These are phyloP conservation scores for Backusella psychrophila DNA, from an alignment of 192 early-diverging fungal genomes.

Conservation along the genomic window DNA sequence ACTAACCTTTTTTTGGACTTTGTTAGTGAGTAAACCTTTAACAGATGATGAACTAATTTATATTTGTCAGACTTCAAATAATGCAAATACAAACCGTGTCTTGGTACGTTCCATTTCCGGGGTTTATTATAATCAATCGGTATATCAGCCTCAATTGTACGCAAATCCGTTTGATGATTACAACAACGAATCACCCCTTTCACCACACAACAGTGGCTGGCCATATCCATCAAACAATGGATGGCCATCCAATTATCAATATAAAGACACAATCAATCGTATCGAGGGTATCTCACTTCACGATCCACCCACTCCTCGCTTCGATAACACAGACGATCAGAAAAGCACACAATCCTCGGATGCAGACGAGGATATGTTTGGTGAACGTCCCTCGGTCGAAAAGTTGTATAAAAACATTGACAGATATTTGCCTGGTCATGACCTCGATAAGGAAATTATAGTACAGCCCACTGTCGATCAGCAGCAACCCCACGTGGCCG, in stretches of 20 bases:
- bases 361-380: conserved; percentile 37
- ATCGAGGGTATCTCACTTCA: not conserved
- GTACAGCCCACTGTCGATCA: not conserved
- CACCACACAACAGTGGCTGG: not conserved
- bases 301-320: not conserved
- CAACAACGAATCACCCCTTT: not conserved
- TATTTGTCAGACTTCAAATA: conserved; percentile 24
- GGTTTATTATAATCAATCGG: not conserved
- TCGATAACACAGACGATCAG: not conserved
- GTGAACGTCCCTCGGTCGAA: conserved; percentile 62
- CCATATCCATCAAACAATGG: not conserved
- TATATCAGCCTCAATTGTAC: not conserved
- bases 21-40: conserved; percentile 13
- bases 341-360: not conserved
- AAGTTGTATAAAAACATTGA: conserved; percentile 63
- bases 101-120: conserved; percentile 11
- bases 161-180: not conserved
- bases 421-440: conserved; percentile 68
- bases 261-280: not conserved
- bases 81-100: conserved; percentile 17
- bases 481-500: not conserved
- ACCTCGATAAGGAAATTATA: conserved; percentile 62
- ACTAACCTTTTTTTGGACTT: not conserved
- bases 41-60: conserved; percentile 19
- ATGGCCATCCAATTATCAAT: not conserved